Conservation (phyloP, 306 rosid species). For the Cotoneaster glaucophyllus region DNA sequence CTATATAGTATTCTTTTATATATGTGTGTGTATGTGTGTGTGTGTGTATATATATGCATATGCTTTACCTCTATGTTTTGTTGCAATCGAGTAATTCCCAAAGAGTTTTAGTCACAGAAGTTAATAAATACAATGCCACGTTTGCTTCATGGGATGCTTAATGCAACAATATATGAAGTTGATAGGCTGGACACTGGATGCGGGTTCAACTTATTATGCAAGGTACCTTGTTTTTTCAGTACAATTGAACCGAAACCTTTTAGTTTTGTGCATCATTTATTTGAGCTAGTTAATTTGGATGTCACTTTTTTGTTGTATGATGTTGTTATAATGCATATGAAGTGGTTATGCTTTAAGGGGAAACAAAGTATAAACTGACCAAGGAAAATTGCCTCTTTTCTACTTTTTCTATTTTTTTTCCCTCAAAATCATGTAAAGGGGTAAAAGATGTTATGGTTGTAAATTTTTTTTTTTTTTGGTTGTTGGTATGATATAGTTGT, state of each 20-base stretch:
- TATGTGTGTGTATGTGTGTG: background rate
- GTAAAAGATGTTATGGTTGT: background rate
- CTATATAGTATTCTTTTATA: background rate
- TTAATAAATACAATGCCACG: conserved; percentile 28
- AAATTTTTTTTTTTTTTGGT: background rate
- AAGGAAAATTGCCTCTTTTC: background rate
- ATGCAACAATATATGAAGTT: conserved; percentile 38
- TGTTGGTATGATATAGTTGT: background rate
- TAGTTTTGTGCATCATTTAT: background rate
- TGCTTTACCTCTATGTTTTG: background rate
- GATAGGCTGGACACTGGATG: conserved; percentile 40
- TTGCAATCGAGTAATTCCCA: background rate
- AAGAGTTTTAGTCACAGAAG: background rate
- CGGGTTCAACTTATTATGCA: conserved; percentile 22
- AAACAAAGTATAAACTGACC: background rate
- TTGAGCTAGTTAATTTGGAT: background rate
- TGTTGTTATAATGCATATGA: background rate
- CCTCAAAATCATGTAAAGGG: background rate
- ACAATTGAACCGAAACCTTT: background rate
- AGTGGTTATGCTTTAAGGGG: background rate
- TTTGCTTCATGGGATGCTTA: conserved; percentile 65
- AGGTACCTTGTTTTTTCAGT: conserved; percentile 23
- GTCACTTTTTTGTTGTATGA: background rate
- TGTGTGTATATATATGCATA: background rate
- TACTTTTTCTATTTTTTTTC: background rate